Evolutionary conservation across 202 grass and related monocot genomes (phyloP).

Genomic region (Brachypodium distachyon): DNA sequence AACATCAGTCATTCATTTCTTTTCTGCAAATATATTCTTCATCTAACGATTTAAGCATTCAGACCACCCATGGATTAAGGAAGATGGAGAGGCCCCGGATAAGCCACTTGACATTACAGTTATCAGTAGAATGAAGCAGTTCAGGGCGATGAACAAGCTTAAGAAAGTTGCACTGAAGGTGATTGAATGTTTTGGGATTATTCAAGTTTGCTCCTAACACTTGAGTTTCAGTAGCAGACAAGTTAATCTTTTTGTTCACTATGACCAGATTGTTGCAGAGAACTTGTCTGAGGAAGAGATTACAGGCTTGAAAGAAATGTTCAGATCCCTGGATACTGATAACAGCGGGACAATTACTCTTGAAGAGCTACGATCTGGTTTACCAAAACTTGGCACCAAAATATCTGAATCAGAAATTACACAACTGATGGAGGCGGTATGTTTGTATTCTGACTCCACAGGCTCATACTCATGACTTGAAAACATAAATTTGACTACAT

Average conservation of each 20-base stretch:
- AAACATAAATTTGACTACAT: background rate
- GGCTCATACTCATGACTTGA: background rate
- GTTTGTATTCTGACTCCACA: slow-evolving; percentile 16
- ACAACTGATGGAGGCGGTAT: slow-evolving; percentile 97
- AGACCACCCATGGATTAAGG: slow-evolving; percentile 97
- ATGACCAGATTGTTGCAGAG: slow-evolving; percentile 74
- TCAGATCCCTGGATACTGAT: slow-evolving; percentile 93
- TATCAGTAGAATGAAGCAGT: slow-evolving; percentile 96
- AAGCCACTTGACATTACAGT: slow-evolving; percentile 95
- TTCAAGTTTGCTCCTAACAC: background rate
- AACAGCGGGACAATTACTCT: slow-evolving; percentile 97
- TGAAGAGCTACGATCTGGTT: slow-evolving; percentile 93
- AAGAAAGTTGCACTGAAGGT: slow-evolving; percentile 99
- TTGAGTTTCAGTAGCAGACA: background rate
- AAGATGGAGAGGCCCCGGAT: slow-evolving; percentile 96
- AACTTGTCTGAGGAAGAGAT: slow-evolving; percentile 98
- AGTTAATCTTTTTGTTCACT: slow-evolving; percentile 12
- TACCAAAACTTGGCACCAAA: slow-evolving; percentile 95
- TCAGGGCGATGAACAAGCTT: slow-evolving; percentile 99
- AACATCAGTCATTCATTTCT: background rate
- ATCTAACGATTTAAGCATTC: slow-evolving; percentile 31
- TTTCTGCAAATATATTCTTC: background rate
- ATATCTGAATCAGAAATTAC: slow-evolving; percentile 94
- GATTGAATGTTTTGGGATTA: slow-evolving; percentile 9
- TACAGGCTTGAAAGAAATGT: slow-evolving; percentile 94